Conservation (phyloP, 768 basidiomycete genomes). For the Tricholoma terreum region DNA sequence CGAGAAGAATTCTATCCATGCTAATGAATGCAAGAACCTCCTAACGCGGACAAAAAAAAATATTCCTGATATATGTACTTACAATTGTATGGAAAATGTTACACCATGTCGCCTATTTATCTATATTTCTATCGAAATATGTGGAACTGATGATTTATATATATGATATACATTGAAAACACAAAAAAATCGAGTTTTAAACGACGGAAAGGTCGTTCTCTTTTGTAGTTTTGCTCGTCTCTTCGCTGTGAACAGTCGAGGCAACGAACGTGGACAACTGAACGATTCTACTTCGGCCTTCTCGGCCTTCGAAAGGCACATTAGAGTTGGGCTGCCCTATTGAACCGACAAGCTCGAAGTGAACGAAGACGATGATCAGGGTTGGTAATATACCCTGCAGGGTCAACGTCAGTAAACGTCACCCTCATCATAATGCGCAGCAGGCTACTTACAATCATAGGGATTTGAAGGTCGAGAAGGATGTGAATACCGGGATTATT, state of each 20-base stretch:
- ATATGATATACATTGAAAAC: background rate
- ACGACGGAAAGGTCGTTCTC: background rate
- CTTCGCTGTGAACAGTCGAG: background rate
- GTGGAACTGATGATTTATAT: too few relatives aligned
- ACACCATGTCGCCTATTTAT: too few relatives aligned
- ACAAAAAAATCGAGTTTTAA: background rate
- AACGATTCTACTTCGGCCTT: background rate
- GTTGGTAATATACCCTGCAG: conserved; percentile 17
- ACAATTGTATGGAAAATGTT: too few relatives aligned
- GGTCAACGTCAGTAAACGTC: background rate
- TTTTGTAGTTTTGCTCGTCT: background rate
- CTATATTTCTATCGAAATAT: too few relatives aligned
- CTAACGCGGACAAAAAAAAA: too few relatives aligned
- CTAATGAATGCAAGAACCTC: too few relatives aligned
- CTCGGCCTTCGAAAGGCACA: too few relatives aligned
- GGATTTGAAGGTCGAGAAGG: conserved; percentile 13
- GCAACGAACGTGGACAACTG: background rate
- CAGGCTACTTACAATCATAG: conserved; percentile 7
- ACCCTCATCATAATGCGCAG: too few relatives aligned
- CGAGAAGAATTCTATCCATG: too few relatives aligned
- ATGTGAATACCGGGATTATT: conserved; percentile 10
- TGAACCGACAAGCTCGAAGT: conserved; percentile 1
- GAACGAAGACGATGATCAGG: conserved; percentile 15
- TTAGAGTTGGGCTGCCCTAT: background rate
- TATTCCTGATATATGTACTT: too few relatives aligned